Evolutionary conservation across 106 monocot genomes (phyloP), one percentile per base, ranked within the genome.

Genomic region (Dendrobium huoshanense): DNA sequence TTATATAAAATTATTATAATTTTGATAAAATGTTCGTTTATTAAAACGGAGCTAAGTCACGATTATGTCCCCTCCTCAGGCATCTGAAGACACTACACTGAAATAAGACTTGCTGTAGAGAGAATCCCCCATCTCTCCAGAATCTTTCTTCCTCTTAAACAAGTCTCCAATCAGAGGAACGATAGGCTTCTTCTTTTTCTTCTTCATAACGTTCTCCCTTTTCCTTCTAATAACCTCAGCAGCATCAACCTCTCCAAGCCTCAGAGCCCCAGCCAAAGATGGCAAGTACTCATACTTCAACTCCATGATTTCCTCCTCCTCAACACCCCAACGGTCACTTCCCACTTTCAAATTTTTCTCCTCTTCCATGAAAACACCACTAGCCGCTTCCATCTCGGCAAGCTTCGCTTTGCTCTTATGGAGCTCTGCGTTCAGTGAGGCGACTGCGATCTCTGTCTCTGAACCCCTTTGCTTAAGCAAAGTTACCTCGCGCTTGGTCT

Each of bases 131-230:
- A 78, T 51, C 11, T 83, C 73, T 41, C 68, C 74, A 2, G 85
- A 56, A 22, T 54, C 81, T 85, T 90, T 90, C 85, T 81, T 96
- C 45, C 42, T 82, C 3, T 77, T 80, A 73, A 96, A 94, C 22
- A 96, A 55, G 79, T 90, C 92, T 15, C 89, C 87, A 72, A 96
- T 86, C 20, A 96, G 90, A 68, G 95, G 95, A 58, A 96, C 67
- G 41, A 96, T 91, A 6, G 95, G 95, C 80, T 96, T 96, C 86
- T 87, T 86, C 86, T n/a, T 24, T 79, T 92, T 96, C 84, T 86
- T 86, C 84, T n/a, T 27, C 77, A 29, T 29, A 79, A 70, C 82
- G 83, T 18, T 79, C 75, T 77, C 82, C 80, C 59, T 82, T 48
- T 73, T 88, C 51, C 77, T 45, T 17, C 76, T 82, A 73, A 80